These are phyloP conservation scores for Pseudogymnoascus verrucosus DNA, from an alignment of 2,329 filamentous ascomycete species.

Conservation along the genomic window DNA sequence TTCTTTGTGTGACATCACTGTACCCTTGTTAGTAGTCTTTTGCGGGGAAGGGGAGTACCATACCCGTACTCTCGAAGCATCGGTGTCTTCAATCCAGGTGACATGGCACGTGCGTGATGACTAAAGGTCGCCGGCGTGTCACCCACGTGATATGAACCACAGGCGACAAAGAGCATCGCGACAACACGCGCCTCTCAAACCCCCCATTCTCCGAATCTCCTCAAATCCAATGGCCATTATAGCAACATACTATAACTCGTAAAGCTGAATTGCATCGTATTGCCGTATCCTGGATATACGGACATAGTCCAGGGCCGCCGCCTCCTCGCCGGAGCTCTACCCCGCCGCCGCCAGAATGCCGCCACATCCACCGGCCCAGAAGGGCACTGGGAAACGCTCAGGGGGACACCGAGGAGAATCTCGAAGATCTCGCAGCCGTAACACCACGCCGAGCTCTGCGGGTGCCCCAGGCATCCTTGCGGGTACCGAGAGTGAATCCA, in stretches of 20 bases:
- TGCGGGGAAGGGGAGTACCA: neutral
- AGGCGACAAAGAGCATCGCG: slow-evolving; percentile 6
- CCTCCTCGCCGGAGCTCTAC: neutral
- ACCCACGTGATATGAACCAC: neutral
- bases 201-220: neutral
- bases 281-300: neutral
- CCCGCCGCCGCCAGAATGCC: slow-evolving; percentile 39
- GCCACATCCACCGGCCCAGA: slow-evolving; percentile 48
- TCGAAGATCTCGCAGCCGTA: slow-evolving; percentile 62
- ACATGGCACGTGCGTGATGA: neutral
- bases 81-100: neutral
- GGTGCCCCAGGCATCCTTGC: slow-evolving; percentile 35
- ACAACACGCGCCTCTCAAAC: neutral
- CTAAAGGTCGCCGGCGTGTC: neutral
- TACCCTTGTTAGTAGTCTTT: neutral
- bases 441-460: slow-evolving; percentile 60
- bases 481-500: slow-evolving; percentile 45
- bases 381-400: slow-evolving; percentile 59
- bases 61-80: neutral
- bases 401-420: slow-evolving; percentile 47
- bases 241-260: neutral
- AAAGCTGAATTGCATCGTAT: neutral
- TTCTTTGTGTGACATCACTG: neutral
- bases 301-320: neutral
- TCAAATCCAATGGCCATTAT: neutral